These are phyloP conservation scores for Colletotrichum chrysophilum DNA, from an alignment of 2,329 filamentous ascomycete species.

Conservation along the genomic window DNA sequence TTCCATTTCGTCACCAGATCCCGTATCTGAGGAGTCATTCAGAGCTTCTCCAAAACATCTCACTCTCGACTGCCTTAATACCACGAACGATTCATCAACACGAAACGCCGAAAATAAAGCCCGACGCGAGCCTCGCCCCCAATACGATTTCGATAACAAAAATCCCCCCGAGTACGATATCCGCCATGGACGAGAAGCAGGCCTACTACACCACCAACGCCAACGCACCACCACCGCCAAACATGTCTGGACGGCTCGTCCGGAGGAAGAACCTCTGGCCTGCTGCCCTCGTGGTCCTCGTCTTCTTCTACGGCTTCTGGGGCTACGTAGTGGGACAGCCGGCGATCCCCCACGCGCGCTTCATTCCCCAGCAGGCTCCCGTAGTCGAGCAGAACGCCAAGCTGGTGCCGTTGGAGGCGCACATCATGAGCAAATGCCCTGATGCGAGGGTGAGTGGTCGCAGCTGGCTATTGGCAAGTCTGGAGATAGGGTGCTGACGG, in stretches of 20 bases:
- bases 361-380: constrained; percentile 3
- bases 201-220: not conserved
- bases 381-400: constrained; percentile 1
- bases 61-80: not conserved
- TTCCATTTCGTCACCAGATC: not conserved
- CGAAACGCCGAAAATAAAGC: not conserved
- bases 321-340: not conserved
- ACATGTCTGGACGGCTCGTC: not conserved
- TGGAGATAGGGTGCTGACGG: not conserved
- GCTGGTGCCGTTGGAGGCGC: constrained; percentile 82
- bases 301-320: constrained; percentile 17
- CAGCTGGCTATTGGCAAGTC: not conserved
- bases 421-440: constrained; percentile 97
- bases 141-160: not conserved
- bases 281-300: not conserved
- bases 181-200: constrained; percentile 23
- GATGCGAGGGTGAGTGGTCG: constrained; percentile 68
- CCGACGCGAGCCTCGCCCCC: not conserved
- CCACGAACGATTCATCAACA: not conserved
- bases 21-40: not conserved
- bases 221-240: not conserved
- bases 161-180: not conserved
- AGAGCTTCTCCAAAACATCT: not conserved
- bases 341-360: not conserved
- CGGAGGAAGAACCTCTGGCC: constrained; percentile 5